Base-by-base conservation (phyloP, 2,329 filamentous ascomycete genomes). In the Exserohilum turcica region DNA sequence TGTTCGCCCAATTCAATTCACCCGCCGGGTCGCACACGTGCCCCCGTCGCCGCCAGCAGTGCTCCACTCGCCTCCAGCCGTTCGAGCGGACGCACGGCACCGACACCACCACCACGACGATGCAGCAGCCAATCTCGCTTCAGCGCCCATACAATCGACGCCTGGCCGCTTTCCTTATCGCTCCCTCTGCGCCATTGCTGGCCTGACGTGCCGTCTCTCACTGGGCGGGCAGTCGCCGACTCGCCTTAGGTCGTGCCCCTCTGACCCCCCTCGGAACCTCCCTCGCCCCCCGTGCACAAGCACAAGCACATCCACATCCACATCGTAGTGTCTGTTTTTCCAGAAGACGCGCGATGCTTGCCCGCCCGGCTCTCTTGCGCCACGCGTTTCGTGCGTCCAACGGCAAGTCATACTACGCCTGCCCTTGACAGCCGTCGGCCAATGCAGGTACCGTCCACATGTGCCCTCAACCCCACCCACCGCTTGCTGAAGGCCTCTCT, bases 371-470 rank as follows among this genome's bases (percentile, higher is more conserved):
- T 43, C 13, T 40, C 21, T 44, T 37, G 24, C 21, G 40, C 43
- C 38, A 39, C 43, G 36, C 47, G 52, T 40, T 7, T 24, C 21
- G 21, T 7, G 21, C 21, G 21, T 24, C 44, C 33, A 31, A 37
- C 46, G 32, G 48, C 51, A 47, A 40, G 21, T 8, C 54, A 35
- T 15, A 15, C 32, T 6, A 15, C 32, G n/a, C 6, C 15, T n/a
- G n/a, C 15, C 32, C 32, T 35, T 35, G 32, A 35, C 32, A 35
- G 24, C 38, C 24, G 53, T 46, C 49, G 44, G 29, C 44, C 32
- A 37, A 59, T 57, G 59, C 59, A 59, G 59, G 59, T 61, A 61
- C 59, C 48, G 33, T 28, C 45, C 33, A 36, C 42, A n/a, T 6
- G 39, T 16, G 13, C 5, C 16, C 19, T 19, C 16, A 32, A 29